phyloP scores from a whole-genome alignment of 2,329 filamentous ascomycete species.

The Knufia fluminis region DNA sequence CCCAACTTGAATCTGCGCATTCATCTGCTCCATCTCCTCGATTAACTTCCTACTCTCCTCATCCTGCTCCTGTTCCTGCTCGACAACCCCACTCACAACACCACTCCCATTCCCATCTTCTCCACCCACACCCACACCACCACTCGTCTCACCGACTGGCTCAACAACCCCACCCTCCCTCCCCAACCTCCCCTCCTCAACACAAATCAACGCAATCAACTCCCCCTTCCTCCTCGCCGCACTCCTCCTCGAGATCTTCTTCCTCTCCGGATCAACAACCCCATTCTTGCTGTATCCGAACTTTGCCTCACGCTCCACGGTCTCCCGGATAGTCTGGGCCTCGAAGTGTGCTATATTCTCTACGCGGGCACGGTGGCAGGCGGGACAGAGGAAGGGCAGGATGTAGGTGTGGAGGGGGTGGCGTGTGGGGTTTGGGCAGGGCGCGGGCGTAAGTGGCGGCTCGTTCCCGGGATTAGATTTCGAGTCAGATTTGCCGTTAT shows the following conservation, averaged over 20 bases:
- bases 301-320: neutral
- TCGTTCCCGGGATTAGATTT: neutral
- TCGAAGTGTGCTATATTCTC: slow-evolving; percentile 11
- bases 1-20: neutral
- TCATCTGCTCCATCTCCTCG: neutral
- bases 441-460: neutral
- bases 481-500: neutral
- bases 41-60: neutral
- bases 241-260: neutral
- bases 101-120: neutral
- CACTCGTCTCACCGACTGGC: no score
- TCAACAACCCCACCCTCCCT: no score
- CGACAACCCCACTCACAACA: neutral
- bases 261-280: slow-evolving; percentile 1
- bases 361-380: slow-evolving; percentile 12
- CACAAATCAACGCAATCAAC: slow-evolving; percentile 8
- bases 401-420: slow-evolving; percentile 17
- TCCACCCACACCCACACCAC: no score
- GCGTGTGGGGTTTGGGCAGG: slow-evolving; percentile 3
- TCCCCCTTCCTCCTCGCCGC: neutral
- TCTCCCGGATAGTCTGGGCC: slow-evolving; percentile 2
- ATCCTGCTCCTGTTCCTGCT: neutral
- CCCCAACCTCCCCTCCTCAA: slow-evolving; percentile 3
- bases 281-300: neutral
- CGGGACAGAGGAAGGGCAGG: slow-evolving; percentile 11